Conservation (phyloP, 2,329 filamentous ascomycete species). For the Aspergillus alliaceus region DNA sequence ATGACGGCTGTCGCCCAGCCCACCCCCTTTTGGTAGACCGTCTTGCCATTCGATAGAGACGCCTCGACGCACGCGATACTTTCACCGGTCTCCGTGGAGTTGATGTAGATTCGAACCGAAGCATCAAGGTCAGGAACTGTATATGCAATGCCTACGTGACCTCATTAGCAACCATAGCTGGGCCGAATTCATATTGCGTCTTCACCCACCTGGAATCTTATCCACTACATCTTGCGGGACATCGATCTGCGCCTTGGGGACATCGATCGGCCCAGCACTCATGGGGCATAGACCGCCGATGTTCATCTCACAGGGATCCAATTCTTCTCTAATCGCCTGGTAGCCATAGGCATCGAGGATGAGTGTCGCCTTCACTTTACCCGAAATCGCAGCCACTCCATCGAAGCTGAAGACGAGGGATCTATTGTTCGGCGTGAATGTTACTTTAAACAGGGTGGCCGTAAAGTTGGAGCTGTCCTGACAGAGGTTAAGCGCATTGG, state of each 20-base stretch:
- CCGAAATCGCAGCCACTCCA: constrained; percentile 78
- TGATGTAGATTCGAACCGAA: constrained; percentile 78
- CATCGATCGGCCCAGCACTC: constrained; percentile 77
- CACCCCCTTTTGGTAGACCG: constrained; percentile 82
- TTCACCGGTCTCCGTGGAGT: constrained; percentile 61
- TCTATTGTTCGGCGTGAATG: constrained; percentile 63
- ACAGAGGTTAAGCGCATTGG: constrained; percentile 80
- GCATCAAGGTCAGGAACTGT: constrained; percentile 89
- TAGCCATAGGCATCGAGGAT: constrained; percentile 81
- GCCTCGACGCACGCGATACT: constrained; percentile 86
- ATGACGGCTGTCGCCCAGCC: constrained; percentile 89
- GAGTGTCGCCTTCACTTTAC: constrained; percentile 76
- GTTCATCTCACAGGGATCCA: constrained; percentile 73
- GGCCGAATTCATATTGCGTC: not conserved
- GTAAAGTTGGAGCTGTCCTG: constrained; percentile 81
- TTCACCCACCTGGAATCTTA: constrained; percentile 63
- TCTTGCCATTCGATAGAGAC: constrained; percentile 84
- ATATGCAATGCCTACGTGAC: constrained; percentile 70
- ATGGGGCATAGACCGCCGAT: constrained; percentile 84
- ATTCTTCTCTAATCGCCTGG: constrained; percentile 62
- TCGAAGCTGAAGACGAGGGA: constrained; percentile 72
- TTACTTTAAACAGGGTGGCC: constrained; percentile 81
- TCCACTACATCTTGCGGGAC: constrained; percentile 59
- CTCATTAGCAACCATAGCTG: not conserved
- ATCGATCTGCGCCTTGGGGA: constrained; percentile 66